These are phyloP conservation scores for Pleurotus platypus DNA, from an alignment of 768 basidiomycete species.

Conservation along the genomic window DNA sequence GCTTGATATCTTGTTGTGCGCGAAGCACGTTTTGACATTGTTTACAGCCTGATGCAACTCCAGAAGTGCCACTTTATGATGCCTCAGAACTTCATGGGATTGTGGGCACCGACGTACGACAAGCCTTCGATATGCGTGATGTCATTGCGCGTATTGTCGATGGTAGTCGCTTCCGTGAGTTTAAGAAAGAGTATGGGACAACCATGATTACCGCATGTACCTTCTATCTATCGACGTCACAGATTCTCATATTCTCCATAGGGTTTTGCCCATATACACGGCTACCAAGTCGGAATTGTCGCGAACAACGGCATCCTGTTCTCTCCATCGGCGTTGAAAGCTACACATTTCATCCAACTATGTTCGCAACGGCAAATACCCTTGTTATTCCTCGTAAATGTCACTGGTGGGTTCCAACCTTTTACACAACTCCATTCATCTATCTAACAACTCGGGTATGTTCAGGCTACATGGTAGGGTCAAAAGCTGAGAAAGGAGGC, in stretches of 20 bases:
- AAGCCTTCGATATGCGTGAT: slow-evolving; percentile 91
- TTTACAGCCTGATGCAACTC: slow-evolving; percentile 48
- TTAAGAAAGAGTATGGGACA: slow-evolving; percentile 92
- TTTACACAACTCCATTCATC: neutral
- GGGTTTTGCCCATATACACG: slow-evolving; percentile 89
- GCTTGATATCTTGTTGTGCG: neutral
- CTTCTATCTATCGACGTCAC: neutral
- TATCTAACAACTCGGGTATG: neutral
- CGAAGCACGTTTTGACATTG: slow-evolving; percentile 2
- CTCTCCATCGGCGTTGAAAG: slow-evolving; percentile 90
- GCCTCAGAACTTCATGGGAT: slow-evolving; percentile 85
- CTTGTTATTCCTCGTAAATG: slow-evolving; percentile 90
- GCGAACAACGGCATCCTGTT: slow-evolving; percentile 96
- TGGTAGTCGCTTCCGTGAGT: slow-evolving; percentile 88
- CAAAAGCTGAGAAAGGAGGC: slow-evolving; percentile 89
- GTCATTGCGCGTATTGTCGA: slow-evolving; percentile 91
- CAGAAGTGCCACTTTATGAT: slow-evolving; percentile 77
- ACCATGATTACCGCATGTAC: slow-evolving; percentile 79
- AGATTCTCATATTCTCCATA: slow-evolving; percentile 20
- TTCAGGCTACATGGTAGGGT: slow-evolving; percentile 91
- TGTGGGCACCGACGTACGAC: slow-evolving; percentile 85
- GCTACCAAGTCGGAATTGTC: slow-evolving; percentile 86
- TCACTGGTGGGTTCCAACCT: slow-evolving; percentile 55
- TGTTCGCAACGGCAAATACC: slow-evolving; percentile 91
- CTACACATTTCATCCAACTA: slow-evolving; percentile 92